Conservation (phyloP, 2,329 filamentous ascomycete species). For the Fonsecaea monophora region DNA sequence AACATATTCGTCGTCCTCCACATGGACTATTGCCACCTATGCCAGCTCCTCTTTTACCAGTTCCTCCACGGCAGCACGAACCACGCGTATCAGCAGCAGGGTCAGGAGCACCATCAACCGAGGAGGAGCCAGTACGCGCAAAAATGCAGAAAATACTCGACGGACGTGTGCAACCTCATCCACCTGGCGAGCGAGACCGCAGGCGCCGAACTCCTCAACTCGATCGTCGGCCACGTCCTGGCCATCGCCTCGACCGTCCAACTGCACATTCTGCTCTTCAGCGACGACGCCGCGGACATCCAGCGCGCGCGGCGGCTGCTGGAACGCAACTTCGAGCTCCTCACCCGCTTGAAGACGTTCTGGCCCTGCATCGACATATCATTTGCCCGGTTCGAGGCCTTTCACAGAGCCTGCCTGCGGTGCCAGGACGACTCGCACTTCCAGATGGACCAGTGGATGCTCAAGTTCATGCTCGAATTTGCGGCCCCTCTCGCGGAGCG, state of each 20-base stretch:
- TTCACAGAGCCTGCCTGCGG: slow-evolving; percentile 52
- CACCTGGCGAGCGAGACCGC: slow-evolving; percentile 48
- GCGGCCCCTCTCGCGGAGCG: slow-evolving; percentile 33
- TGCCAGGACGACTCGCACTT: slow-evolving; percentile 48
- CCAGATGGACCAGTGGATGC: slow-evolving; percentile 53
- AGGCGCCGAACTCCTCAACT: slow-evolving; percentile 52
- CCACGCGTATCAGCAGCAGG: background rate
- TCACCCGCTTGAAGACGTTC: slow-evolving; percentile 50
- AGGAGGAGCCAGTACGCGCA: slow-evolving; percentile 45
- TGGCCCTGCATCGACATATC: slow-evolving; percentile 52
- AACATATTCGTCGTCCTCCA: slow-evolving; percentile 56
- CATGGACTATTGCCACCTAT: slow-evolving; percentile 56
- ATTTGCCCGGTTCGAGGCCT: slow-evolving; percentile 50
- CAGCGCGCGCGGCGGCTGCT: slow-evolving; percentile 47
- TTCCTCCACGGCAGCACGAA: slow-evolving; percentile 47
- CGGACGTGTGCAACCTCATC: slow-evolving; percentile 51
- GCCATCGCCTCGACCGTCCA: slow-evolving; percentile 57
- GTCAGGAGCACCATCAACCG: slow-evolving; percentile 26
- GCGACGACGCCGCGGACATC: slow-evolving; percentile 47
- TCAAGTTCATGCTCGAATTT: slow-evolving; percentile 45
- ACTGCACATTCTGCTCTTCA: slow-evolving; percentile 56
- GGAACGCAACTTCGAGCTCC: slow-evolving; percentile 56
- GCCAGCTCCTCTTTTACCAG: slow-evolving; percentile 57
- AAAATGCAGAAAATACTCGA: slow-evolving; percentile 52
- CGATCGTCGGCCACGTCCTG: slow-evolving; percentile 56